Percentiles rank a stretch among this genome's conserved stretches.
Evolutionary conservation across 139 green algal genomes (phyloP).

Genomic region (Tetraselmis chui): DNA sequence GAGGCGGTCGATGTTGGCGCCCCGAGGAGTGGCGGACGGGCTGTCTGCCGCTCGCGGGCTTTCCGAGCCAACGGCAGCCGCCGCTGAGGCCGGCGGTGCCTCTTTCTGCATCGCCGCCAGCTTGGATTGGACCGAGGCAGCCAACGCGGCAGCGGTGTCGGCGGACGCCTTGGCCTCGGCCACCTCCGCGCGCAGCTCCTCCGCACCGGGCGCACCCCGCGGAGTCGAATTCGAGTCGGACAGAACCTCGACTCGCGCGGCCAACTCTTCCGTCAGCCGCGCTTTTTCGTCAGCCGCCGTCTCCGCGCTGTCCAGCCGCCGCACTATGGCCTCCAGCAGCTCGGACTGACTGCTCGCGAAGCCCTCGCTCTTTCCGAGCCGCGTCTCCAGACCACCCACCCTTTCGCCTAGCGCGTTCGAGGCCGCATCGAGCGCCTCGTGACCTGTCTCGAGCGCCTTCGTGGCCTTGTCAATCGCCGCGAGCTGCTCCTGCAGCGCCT

Average conservation of each 20-base stretch:
- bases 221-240: too few relatives aligned
- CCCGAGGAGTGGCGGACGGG: not conserved
- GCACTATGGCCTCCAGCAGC: not conserved
- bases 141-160: not conserved
- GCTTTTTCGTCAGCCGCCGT: not conserved
- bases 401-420: not conserved
- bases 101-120: not conserved
- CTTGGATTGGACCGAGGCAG: not conserved
- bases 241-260: not conserved
- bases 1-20: not conserved
- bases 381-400: not conserved
- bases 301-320: not conserved
- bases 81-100: too few relatives aligned
- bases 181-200: not conserved
- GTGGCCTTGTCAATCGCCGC: not conserved
- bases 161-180: not conserved
- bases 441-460: not conserved
- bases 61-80: not conserved
- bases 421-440: not conserved
- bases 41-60: not conserved
- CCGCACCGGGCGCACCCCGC: too few relatives aligned
- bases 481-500: not conserved
- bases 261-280: not conserved
- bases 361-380: not conserved
- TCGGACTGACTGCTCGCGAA: not conserved